phyloP scores from a whole-genome alignment of 352 stramenopile genomes.

The Phytophthora gonapodyides region DNA sequence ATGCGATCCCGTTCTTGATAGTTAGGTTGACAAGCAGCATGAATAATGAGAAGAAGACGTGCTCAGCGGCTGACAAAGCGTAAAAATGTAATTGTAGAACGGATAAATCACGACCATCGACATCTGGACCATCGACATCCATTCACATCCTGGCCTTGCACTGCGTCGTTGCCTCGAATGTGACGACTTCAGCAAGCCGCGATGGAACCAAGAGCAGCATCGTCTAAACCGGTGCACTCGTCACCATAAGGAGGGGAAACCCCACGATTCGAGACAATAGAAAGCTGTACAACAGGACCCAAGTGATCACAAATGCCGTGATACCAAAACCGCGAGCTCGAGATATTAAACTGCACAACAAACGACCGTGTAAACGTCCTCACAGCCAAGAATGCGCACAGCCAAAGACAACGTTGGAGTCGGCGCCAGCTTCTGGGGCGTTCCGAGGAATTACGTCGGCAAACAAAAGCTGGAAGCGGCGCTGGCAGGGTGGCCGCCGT shows the following conservation, averaged over 20 bases:
- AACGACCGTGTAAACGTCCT: constrained; percentile 13
- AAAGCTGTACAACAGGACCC: constrained; percentile 9
- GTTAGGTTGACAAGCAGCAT: too few relatives aligned
- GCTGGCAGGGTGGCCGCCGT: constrained; percentile 4
- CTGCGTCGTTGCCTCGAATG: constrained; percentile 3
- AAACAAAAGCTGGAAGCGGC: background rate
- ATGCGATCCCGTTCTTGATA: too few relatives aligned
- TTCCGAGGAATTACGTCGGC: constrained; percentile 9
- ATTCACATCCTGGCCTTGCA: constrained; percentile 4
- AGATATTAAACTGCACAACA: constrained; percentile 18
- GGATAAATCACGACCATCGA: too few relatives aligned
- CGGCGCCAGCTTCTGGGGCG: constrained; percentile 11
- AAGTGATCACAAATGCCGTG: constrained; percentile 12
- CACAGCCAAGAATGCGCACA: constrained; percentile 1
- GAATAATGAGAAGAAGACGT: too few relatives aligned
- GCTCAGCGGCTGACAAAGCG: too few relatives aligned
- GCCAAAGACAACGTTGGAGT: constrained; percentile 17
- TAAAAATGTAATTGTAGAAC: too few relatives aligned
- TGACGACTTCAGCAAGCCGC: background rate
- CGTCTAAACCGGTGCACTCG: constrained; percentile 10
- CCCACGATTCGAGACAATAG: constrained; percentile 12
- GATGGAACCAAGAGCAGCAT: constrained; percentile 9
- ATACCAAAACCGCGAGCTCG: constrained; percentile 10
- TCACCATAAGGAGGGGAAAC: constrained; percentile 23
- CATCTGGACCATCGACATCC: too few relatives aligned